Evolutionary conservation across 495 filamentous ascomycete genomes (phyloP), one percentile per base, ranked within the genome.

Genomic region (Tuber borchii): DNA sequence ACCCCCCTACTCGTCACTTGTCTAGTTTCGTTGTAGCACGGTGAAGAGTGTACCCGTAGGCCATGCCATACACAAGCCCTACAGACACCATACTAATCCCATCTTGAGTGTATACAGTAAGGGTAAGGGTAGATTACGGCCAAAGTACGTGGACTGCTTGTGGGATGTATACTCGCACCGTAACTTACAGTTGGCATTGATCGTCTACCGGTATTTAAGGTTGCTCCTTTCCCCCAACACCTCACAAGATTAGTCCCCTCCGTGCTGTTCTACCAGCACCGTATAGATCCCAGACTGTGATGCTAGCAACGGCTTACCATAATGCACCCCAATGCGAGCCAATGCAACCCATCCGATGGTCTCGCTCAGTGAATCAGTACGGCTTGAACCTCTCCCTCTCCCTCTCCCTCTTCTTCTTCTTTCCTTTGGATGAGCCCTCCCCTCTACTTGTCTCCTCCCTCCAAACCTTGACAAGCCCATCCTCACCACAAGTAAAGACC

Each of bases 401-500:
- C 56, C 80, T 70, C 31, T 78, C 73, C 48, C 74, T 81, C 71
- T 46, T 61, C 48, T 72, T 40, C 71, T 81, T 78, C 46, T 73
- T 65, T 46, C 43, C 73, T 42, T 71, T 68, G 37, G 22, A 20
- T 14, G 14, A 20, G 17, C 31, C 69, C 14, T 75, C 73, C 72
- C 39, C n/a, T 74, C 44, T 10, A n/a, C 46, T 31, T 39, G 20
- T 42, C 75, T 45, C 74, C 69, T 45, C 79, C 72, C 83, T 86
- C 89, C 89, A 92, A n/a, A 87, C 88, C 79, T 87, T 90, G 65
- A 96, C 87, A 73, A 87, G 86, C 2, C 93, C 91, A 83, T 95
- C 93, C 83, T 96, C 93, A 26, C 93, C 93, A 73, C 87, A 89
- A 14, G 92, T 94, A 79, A 92, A 91, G 16, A 95, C 88, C 20